Conservation (phyloP, 2,329 filamentous ascomycete species). For the Chaetomiaceae sp. region DNA sequence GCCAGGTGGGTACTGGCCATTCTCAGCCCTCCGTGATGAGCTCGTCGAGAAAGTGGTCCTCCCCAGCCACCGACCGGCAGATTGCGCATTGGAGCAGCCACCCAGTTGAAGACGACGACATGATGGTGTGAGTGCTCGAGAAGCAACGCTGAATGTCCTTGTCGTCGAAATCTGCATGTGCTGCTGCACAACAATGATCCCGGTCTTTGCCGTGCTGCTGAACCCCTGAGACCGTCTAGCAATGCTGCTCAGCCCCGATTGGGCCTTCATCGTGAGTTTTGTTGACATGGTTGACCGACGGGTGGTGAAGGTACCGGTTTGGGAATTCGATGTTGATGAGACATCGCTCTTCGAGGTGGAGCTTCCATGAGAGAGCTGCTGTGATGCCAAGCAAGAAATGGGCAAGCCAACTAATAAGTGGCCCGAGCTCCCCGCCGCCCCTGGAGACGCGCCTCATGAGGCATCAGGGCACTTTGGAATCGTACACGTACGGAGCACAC, state of each 20-base stretch:
- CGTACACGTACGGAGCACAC: no score
- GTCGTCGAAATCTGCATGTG: no score
- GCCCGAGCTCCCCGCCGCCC: neutral
- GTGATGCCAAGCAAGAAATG: no score
- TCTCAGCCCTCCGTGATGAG: neutral
- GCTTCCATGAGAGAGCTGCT: no score
- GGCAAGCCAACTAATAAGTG: no score
- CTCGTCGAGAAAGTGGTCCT: constrained; percentile 8
- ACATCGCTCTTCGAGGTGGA: neutral
- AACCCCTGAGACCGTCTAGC: neutral
- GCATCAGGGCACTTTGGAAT: no score
- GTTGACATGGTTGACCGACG: neutral
- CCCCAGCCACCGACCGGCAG: neutral
- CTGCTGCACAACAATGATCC: no score
- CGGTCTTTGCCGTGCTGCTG: neutral
- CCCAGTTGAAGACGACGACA: neutral
- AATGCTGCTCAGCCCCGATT: constrained; percentile 2
- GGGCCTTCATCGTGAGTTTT: constrained; percentile 1
- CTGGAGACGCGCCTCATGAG: no score
- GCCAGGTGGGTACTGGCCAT: neutral
- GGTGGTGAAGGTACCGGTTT: neutral
- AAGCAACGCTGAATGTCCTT: no score
- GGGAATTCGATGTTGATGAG: neutral
- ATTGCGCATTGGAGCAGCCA: neutral
- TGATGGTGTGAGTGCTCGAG: no score